Percentiles rank a stretch among this genome's conserved stretches.
Evolutionary conservation across 2,329 filamentous ascomycete species (phyloP).

Genomic region (Metarhizium rileyi): DNA sequence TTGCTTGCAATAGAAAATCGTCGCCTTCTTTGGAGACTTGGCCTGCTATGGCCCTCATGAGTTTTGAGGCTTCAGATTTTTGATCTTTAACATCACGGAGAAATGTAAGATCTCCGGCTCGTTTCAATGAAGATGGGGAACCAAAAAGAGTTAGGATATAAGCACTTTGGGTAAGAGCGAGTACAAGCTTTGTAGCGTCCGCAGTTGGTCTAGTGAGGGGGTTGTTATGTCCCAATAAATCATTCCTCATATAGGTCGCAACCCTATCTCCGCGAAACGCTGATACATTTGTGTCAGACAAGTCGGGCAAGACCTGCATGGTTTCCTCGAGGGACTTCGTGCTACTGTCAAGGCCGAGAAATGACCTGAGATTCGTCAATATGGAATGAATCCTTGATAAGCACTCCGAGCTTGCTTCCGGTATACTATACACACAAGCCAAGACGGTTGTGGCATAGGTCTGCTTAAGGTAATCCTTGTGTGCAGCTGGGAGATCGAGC

Average conservation of each 20-base stretch:
- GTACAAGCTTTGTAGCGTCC: slow-evolving; percentile 47
- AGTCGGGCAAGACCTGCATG: slow-evolving; percentile 31
- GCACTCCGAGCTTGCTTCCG: slow-evolving; percentile 47
- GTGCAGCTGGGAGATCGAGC: slow-evolving; percentile 49
- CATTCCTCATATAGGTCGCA: slow-evolving; percentile 22
- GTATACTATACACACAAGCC: slow-evolving; percentile 57
- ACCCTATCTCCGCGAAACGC: slow-evolving; percentile 15
- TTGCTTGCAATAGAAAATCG: slow-evolving; percentile 49
- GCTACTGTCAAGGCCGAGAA: slow-evolving; percentile 51
- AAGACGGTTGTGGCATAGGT: slow-evolving; percentile 60
- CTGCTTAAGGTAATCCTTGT: slow-evolving; percentile 48
- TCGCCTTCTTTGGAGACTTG: slow-evolving; percentile 50
- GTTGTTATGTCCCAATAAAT: slow-evolving; percentile 51
- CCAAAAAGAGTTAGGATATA: slow-evolving; percentile 44
- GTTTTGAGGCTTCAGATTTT: slow-evolving; percentile 44
- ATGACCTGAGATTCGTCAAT: slow-evolving; percentile 40
- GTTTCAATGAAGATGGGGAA: slow-evolving; percentile 39
- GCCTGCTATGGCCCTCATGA: slow-evolving; percentile 44
- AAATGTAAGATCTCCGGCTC: slow-evolving; percentile 53
- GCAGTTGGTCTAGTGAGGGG: slow-evolving; percentile 51
- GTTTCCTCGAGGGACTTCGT: slow-evolving; percentile 41
- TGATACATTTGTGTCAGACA: slow-evolving; percentile 21
- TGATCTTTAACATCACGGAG: slow-evolving; percentile 56
- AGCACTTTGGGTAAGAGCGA: slow-evolving; percentile 53
- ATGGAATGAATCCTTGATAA: slow-evolving; percentile 52